Evolutionary conservation across 345 rosid genomes (phyloP).

Genomic region (Linum usitatissimum): DNA sequence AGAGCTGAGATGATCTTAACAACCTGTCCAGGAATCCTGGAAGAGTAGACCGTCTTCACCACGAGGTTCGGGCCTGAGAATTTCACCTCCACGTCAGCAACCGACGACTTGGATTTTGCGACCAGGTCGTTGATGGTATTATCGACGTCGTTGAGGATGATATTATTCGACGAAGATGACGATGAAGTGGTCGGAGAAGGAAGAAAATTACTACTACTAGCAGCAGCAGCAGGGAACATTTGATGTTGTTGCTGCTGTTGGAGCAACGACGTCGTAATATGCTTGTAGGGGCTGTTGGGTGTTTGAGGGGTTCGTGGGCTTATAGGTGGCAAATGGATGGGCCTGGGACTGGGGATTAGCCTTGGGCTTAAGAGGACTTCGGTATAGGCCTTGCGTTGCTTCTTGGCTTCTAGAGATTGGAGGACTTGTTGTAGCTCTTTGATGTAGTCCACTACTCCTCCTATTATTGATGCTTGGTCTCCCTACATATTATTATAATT

Average conservation of each 20-base stretch:
- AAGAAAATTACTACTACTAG: not conserved
- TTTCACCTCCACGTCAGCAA: slow-evolving; percentile 92
- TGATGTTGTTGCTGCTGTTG: no score
- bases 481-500: slow-evolving; percentile 32
- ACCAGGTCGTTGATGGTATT: slow-evolving; percentile 43
- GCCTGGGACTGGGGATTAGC: slow-evolving; percentile 42
- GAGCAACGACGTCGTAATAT: slow-evolving; percentile 20
- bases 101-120: slow-evolving; percentile 67
- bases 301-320: slow-evolving; percentile 75
- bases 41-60: slow-evolving; percentile 62
- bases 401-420: slow-evolving; percentile 80
- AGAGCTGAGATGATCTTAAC: slow-evolving; percentile 64
- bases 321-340: slow-evolving; percentile 49
- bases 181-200: slow-evolving; percentile 55
- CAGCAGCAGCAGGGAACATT: no score
- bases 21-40: slow-evolving; percentile 72
- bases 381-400: slow-evolving; percentile 74
- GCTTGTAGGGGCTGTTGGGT: slow-evolving; percentile 56
- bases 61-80: slow-evolving; percentile 75
- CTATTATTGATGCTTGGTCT: slow-evolving; percentile 97
- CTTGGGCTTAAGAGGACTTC: slow-evolving; percentile 76
- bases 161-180: slow-evolving; percentile 36
- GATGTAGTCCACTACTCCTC: slow-evolving; percentile 94
- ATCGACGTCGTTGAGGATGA: not conserved
- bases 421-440: slow-evolving; percentile 87